Conservation (phyloP, 2,329 filamentous ascomycete genomes). For the Nannizzia gypsea region DNA sequence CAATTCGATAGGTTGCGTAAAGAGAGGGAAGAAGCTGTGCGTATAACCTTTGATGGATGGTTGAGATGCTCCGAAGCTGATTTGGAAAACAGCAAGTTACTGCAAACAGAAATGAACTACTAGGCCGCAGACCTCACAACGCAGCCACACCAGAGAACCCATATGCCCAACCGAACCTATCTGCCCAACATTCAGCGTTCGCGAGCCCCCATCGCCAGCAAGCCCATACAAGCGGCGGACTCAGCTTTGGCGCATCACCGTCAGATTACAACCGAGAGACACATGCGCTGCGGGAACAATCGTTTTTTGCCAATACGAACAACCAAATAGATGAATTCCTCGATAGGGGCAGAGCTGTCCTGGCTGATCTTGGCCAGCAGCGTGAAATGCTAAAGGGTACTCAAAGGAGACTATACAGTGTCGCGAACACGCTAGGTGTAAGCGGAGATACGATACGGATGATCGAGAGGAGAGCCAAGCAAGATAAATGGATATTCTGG, state of each 20-base stretch:
- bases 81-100: conserved; percentile 38
- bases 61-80: background rate
- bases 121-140: conserved; percentile 71
- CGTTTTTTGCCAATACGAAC: conserved; percentile 72
- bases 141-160: conserved; percentile 83
- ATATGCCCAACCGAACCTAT: conserved; percentile 54
- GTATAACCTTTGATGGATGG: conserved; percentile 12
- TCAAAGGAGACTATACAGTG: conserved; percentile 78
- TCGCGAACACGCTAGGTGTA: conserved; percentile 85
- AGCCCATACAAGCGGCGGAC: conserved; percentile 25
- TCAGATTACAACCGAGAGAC: conserved; percentile 58
- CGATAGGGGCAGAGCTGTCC: conserved; percentile 76
- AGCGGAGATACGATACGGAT: conserved; percentile 94
- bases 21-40: conserved; percentile 60
- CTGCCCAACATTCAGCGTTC: conserved; percentile 32
- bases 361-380: conserved; percentile 80
- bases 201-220: conserved; percentile 20
- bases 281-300: conserved; percentile 79
- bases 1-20: conserved; percentile 68
- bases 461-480: conserved; percentile 79
- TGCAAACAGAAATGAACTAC: conserved; percentile 66
- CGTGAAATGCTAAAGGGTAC: conserved; percentile 91
- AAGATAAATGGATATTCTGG: conserved; percentile 98
- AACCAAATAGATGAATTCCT: conserved; percentile 86
- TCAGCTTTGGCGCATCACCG: conserved; percentile 36